Percentiles rank a stretch among this genome's conserved stretches.
These are phyloP conservation scores for Xylogone sp. DNA, from an alignment of 2,329 filamentous ascomycete genomes.

Conservation along the genomic window DNA sequence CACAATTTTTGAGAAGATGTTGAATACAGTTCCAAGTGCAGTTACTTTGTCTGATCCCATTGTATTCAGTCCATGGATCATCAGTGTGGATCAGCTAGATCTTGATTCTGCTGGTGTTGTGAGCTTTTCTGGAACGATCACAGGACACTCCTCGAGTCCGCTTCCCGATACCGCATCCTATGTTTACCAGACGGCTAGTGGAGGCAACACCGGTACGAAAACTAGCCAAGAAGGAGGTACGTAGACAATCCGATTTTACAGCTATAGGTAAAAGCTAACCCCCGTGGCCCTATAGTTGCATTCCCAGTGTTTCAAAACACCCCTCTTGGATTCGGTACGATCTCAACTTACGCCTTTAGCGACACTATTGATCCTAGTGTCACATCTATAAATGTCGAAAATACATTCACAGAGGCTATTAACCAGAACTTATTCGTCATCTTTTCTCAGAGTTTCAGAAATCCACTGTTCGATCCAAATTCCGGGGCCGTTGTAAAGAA, in stretches of 20 bases:
- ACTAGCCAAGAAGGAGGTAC: constrained; percentile 6
- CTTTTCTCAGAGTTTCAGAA: constrained; percentile 7
- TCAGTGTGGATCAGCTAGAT: constrained; percentile 8
- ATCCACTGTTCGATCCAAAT: not conserved
- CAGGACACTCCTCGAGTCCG: not conserved
- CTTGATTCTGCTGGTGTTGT: constrained; percentile 7
- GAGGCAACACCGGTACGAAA: constrained; percentile 7
- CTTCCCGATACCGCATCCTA: constrained; percentile 10
- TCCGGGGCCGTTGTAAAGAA: not conserved
- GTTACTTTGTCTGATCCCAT: constrained; percentile 11
- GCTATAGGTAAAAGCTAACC: no score
- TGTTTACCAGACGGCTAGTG: constrained; percentile 5
- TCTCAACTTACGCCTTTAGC: constrained; percentile 10
- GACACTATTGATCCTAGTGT: constrained; percentile 6
- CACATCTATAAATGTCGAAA: constrained; percentile 8
- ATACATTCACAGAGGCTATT: constrained; percentile 9
- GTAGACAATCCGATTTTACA: not conserved
- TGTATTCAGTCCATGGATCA: constrained; percentile 10
- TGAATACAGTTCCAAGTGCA: constrained; percentile 13
- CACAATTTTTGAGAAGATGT: constrained; percentile 15
- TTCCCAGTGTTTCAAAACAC: no score
- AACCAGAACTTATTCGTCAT: constrained; percentile 15
- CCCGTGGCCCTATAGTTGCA: no score
- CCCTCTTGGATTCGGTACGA: constrained; percentile 6
- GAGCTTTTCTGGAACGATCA: constrained; percentile 5